phyloP scores from a whole-genome alignment of 768 basidiomycete species.

The Boletus insuetus region DNA sequence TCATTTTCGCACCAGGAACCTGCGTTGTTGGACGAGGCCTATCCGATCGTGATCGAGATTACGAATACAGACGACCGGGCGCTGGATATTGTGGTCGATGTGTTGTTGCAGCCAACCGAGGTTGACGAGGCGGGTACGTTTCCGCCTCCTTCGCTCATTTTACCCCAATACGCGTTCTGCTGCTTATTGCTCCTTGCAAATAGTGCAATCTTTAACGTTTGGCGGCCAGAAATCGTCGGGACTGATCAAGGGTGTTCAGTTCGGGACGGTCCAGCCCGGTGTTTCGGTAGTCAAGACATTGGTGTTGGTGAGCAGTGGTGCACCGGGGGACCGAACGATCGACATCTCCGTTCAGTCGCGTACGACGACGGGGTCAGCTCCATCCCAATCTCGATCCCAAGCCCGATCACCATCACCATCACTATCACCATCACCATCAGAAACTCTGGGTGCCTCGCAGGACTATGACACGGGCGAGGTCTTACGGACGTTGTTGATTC shows the following conservation, averaged over 20 bases:
- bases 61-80: constrained; percentile 69
- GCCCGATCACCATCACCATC: neutral
- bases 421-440: constrained; percentile 5
- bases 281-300: constrained; percentile 59
- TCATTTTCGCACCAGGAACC: constrained; percentile 58
- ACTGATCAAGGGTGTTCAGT: constrained; percentile 68
- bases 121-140: constrained; percentile 66
- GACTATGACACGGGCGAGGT: constrained; percentile 48
- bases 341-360: constrained; percentile 80
- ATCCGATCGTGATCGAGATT: constrained; percentile 68
- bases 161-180: neutral
- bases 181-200: neutral
- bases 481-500: constrained; percentile 63
- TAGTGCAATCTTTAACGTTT: constrained; percentile 61
- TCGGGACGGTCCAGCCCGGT: constrained; percentile 64
- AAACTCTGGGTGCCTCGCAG: neutral
- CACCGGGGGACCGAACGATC: constrained; percentile 66
- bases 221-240: constrained; percentile 64
- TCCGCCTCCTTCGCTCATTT: neutral
- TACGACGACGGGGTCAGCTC: constrained; percentile 10
- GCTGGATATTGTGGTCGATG: constrained; percentile 67
- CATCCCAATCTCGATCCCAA: constrained; percentile 1
- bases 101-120: constrained; percentile 78
- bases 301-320: constrained; percentile 57
- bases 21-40: constrained; percentile 79